Conservation (phyloP, 2,329 filamentous ascomycete species). For the Pleoardoris graminearum region DNA sequence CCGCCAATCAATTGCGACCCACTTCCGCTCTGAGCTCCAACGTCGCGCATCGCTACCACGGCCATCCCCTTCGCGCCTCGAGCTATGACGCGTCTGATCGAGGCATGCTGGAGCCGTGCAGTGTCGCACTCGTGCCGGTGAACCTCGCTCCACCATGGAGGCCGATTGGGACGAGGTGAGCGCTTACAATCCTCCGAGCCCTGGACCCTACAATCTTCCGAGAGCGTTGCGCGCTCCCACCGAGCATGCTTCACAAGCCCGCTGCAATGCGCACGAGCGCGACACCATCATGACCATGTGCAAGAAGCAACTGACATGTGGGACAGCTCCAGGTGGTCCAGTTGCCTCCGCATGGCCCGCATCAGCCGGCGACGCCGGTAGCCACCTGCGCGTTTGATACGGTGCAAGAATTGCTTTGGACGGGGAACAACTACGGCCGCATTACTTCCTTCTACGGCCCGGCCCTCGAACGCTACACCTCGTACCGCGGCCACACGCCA, state of each 20-base stretch:
- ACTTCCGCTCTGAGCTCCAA: slow-evolving; percentile 21
- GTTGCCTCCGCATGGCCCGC: slow-evolving; percentile 75
- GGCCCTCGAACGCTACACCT: slow-evolving; percentile 87
- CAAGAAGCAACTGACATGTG: background rate
- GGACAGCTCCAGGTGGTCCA: slow-evolving; percentile 78
- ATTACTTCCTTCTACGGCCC: slow-evolving; percentile 85
- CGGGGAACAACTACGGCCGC: slow-evolving; percentile 86
- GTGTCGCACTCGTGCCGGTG: slow-evolving; percentile 22
- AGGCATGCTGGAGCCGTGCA: slow-evolving; percentile 34
- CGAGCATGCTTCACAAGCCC: background rate
- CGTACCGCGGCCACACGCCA: slow-evolving; percentile 76
- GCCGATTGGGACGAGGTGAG: slow-evolving; percentile 57
- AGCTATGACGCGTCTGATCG: slow-evolving; percentile 20
- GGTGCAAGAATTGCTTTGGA: slow-evolving; percentile 86
- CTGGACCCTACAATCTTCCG: background rate
- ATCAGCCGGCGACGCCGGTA: slow-evolving; percentile 67
- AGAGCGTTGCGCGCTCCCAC: background rate
- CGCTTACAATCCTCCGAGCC: too few species aligned
- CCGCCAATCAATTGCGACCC: slow-evolving; percentile 22
- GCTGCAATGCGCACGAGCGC: background rate
- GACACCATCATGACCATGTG: background rate
- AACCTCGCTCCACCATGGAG: slow-evolving; percentile 49
- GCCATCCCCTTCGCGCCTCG: slow-evolving; percentile 15
- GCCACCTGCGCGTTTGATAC: slow-evolving; percentile 88
- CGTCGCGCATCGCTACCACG: slow-evolving; percentile 3